Base-by-base conservation (phyloP, 306 rosid genomes). In the Luffa acutangula region DNA sequence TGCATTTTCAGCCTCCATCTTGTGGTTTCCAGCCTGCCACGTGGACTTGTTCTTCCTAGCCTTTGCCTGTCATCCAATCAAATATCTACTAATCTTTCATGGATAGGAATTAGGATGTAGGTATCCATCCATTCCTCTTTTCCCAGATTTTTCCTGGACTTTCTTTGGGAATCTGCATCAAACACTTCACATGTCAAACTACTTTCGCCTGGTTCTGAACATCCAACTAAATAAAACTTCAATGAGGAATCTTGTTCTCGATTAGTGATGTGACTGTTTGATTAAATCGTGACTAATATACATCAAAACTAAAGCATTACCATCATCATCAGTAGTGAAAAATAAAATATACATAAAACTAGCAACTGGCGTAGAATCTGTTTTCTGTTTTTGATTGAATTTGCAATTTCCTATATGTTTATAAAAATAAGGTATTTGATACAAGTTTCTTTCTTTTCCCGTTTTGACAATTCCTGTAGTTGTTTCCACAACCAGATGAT, bases 131-230 rank as follows among this genome's bases (percentile, higher is more conserved):
- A 43, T 70, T 70, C 54, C 37, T 37, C 36, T 70, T 70, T 70
- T 70, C 56, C 76, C 76, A 43, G n/a, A 70, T 70, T 10, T 70
- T 72, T 48, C 41, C 10, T 42, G 53, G 34, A 69, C 6, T 39
- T 69, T 69, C 75, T 67, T 41, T 10, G 77, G 77, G 77, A 72
- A 48, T 48, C 59, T 73, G 43, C 59, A 46, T 72, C 42, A 48
- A 45, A 25, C 59, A 20, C n/a, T 25, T 72, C 58, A 72, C 77
- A 72, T 72, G 58, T 48, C 59, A 72, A 72, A 25, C 76, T n/a
- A 41, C 36, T n/a, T 60, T 31, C 18, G 67, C 41, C 67, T 31
- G 20, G 14, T 66, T 66, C 46, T 66, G 7, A n/a, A 69, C 76
- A 9, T 45, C 76, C 3, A 70, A 10, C 39, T 45, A 41, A 18